A percentile compares a stretch with the other conserved stretches of the same genome.
Evolutionary conservation across 371 early-diverging fungal species (phyloP).

Genomic region (Mucor indicus): DNA sequence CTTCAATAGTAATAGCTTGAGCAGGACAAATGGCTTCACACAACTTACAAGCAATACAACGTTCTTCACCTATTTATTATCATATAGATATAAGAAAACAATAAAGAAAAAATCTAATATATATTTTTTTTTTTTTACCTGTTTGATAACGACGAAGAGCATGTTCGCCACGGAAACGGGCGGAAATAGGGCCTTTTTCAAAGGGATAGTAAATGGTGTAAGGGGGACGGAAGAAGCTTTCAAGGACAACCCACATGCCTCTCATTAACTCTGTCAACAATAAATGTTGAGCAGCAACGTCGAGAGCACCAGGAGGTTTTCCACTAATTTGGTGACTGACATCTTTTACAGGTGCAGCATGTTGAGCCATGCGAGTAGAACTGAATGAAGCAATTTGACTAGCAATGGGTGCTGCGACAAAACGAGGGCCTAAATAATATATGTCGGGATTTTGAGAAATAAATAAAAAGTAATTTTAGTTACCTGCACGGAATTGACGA

Average conservation of each 20-base stretch:
- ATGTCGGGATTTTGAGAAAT: too few relatives aligned
- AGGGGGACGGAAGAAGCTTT: slow-evolving; percentile 93
- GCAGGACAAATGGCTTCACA: slow-evolving; percentile 98
- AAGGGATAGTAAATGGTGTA: slow-evolving; percentile 97
- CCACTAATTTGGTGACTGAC: slow-evolving; percentile 28
- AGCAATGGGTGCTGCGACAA: slow-evolving; percentile 36
- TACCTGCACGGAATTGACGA: slow-evolving; percentile 14
- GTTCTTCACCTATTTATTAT: slow-evolving; percentile 84
- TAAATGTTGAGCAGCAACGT: slow-evolving; percentile 79
- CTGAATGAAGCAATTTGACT: slow-evolving; percentile 40
- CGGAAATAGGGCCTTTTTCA: slow-evolving; percentile 92
- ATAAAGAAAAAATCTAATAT: background rate
- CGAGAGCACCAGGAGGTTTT: slow-evolving; percentile 54
- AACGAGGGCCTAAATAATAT: slow-evolving; percentile 22
- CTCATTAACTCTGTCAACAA: slow-evolving; percentile 90
- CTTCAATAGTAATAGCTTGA: slow-evolving; percentile 98
- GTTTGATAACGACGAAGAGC: slow-evolving; percentile 94
- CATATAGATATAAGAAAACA: background rate
- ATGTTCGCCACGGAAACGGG: slow-evolving; percentile 98
- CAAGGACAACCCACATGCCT: slow-evolving; percentile 90
- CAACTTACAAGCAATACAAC: slow-evolving; percentile 97
- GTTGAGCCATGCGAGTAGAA: slow-evolving; percentile 26
- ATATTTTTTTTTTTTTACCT: slow-evolving; percentile 52
- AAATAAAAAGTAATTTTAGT: too few relatives aligned
- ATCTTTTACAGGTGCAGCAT: slow-evolving; percentile 33